Evolutionary conservation across 108 stramenopile species (phyloP).

Genomic region (Aurantiochytrium sp.): DNA sequence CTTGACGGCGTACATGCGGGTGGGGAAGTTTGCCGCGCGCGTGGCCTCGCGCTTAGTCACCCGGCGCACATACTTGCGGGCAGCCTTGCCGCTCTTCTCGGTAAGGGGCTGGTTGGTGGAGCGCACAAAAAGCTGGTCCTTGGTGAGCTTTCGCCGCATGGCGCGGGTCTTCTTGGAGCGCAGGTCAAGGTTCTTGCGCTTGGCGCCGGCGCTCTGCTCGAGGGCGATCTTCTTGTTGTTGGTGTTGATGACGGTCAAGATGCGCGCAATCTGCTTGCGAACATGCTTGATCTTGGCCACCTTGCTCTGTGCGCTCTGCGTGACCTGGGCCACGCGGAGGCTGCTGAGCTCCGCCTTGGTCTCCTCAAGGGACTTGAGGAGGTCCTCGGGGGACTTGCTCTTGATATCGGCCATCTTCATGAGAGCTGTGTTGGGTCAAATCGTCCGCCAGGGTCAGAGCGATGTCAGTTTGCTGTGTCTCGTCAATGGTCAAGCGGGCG

Average conservation of each 20-base stretch:
- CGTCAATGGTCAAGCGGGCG: too few relatives aligned
- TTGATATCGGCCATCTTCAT: constrained; percentile 3
- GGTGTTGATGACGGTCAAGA: constrained; percentile 97
- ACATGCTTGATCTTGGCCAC: constrained; percentile 97
- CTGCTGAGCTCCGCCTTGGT: constrained; percentile 84
- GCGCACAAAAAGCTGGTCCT: constrained; percentile 63
- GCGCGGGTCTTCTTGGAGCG: constrained; percentile 96
- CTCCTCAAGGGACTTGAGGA: constrained; percentile 85
- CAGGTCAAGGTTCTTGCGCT: constrained; percentile 90
- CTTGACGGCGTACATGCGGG: constrained; percentile 28
- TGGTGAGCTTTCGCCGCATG: constrained; percentile 85
- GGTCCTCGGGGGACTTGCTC: constrained; percentile 62
- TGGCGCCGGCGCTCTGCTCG: constrained; percentile 73
- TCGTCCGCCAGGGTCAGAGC: too few relatives aligned
- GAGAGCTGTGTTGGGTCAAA: not conserved
- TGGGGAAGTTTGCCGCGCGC: constrained; percentile 29
- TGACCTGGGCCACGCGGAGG: constrained; percentile 94
- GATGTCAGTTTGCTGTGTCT: too few relatives aligned
- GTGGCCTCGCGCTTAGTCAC: not conserved
- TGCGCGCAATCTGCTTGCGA: constrained; percentile 93
- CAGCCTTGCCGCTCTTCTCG: constrained; percentile 72
- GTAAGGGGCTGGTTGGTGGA: not conserved
- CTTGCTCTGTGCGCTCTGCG: constrained; percentile 93
- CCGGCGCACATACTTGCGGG: constrained; percentile 63
- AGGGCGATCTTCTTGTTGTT: constrained; percentile 79